Evolutionary conservation across 2,329 filamentous ascomycete species (phyloP).

Genomic region (Pseudopyricularia javanii): DNA sequence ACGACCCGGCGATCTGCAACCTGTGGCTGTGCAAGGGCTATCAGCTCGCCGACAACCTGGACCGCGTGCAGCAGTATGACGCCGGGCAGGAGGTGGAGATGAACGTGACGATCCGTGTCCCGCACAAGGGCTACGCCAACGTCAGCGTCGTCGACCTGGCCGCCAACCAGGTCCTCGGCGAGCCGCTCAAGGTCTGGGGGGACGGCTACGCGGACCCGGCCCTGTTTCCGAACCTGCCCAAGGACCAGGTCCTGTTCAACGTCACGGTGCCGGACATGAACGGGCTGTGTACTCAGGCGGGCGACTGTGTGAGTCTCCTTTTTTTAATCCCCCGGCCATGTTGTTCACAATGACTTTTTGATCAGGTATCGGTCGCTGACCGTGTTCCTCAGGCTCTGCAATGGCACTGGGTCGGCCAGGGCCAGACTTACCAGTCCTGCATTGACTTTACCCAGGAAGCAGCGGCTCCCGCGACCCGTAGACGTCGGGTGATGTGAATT

Average conservation of each 20-base stretch:
- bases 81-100: constrained; percentile 29
- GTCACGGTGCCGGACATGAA: constrained; percentile 16
- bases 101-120: constrained; percentile 28
- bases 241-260: constrained; percentile 17
- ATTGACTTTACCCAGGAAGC: constrained; percentile 34
- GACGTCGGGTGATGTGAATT: neutral
- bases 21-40: constrained; percentile 26
- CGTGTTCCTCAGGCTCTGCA: constrained; percentile 32
- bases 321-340: too few relatives aligned
- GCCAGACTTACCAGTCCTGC: constrained; percentile 52
- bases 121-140: constrained; percentile 33
- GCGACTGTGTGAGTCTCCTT: constrained; percentile 17
- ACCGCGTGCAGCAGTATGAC: constrained; percentile 22
- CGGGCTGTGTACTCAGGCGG: constrained; percentile 12
- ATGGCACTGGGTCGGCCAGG: constrained; percentile 48
- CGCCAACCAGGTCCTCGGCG: constrained; percentile 33
- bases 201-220: constrained; percentile 14
- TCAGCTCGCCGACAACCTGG: constrained; percentile 25
- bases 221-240: constrained; percentile 10
- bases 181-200: constrained; percentile 18
- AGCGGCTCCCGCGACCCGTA: neutral
- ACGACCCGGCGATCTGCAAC: constrained; percentile 17
- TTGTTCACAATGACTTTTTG: neutral
- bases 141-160: constrained; percentile 33
- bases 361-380: neutral